A percentile compares a stretch with the other conserved stretches of the same genome.
Conservation (phyloP, 306 rosid species). For the Quercus aquifolioides region DNA sequence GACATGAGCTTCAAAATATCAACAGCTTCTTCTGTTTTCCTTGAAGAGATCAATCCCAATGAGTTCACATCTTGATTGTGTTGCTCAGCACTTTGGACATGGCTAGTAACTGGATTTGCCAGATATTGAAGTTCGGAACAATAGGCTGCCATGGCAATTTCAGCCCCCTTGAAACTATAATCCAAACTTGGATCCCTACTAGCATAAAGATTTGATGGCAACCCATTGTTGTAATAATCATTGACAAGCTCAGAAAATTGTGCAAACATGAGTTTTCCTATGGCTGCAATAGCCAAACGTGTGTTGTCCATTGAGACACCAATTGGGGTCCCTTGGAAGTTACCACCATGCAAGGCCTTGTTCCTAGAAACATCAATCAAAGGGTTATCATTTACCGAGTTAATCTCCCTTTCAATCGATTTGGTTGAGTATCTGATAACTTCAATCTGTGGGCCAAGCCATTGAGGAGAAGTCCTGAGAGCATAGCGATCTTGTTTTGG, state of each 20-base stretch:
- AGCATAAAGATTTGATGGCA: conserved; percentile 40
- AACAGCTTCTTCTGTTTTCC: conserved; percentile 40
- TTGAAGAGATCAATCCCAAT: conserved; percentile 45
- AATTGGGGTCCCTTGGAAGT: conserved; percentile 52
- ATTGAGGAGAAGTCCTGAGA: conserved; percentile 48
- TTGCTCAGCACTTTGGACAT: conserved; percentile 48
- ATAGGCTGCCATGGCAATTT: conserved; percentile 50
- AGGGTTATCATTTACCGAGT: conserved; percentile 50
- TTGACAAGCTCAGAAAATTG: conserved; percentile 45
- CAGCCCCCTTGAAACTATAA: conserved; percentile 49
- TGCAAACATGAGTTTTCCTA: conserved; percentile 48
- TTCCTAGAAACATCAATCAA: conserved; percentile 32
- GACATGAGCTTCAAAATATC: conserved; percentile 46
- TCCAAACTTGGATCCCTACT: conserved; percentile 48
- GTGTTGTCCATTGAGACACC: conserved; percentile 51
- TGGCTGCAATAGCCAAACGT: conserved; percentile 44
- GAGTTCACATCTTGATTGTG: conserved; percentile 55
- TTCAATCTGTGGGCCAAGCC: conserved; percentile 54
- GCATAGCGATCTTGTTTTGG: conserved; percentile 47
- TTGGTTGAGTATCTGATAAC: conserved; percentile 36
- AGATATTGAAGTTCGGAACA: conserved; percentile 47
- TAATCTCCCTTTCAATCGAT: conserved; percentile 45
- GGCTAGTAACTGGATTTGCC: conserved; percentile 37
- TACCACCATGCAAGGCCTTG: conserved; percentile 37
- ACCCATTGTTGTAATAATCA: conserved; percentile 42